These are phyloP conservation scores for Dentipellis fragilis DNA, from an alignment of 768 basidiomycete genomes.

Conservation along the genomic window DNA sequence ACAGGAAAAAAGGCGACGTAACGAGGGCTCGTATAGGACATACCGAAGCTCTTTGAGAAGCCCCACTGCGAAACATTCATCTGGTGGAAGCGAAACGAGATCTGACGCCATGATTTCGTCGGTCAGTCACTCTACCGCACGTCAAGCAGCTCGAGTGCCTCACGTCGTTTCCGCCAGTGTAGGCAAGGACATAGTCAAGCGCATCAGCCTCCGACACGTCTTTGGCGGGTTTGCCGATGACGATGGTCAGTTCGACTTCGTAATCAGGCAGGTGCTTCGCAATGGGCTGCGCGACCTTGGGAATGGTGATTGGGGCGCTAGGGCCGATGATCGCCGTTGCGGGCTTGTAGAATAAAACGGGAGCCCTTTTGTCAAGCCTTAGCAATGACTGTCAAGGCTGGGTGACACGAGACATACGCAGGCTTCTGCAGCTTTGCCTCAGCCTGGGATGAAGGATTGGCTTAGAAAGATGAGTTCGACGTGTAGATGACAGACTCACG, in stretches of 20 bases:
- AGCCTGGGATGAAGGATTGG: slow-evolving; percentile 29
- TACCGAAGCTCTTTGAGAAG: slow-evolving; percentile 83
- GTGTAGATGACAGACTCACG: slow-evolving; percentile 26
- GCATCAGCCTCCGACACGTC: slow-evolving; percentile 74
- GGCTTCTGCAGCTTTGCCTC: slow-evolving; percentile 60
- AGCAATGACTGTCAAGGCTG: background rate
- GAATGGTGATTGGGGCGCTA: slow-evolving; percentile 52
- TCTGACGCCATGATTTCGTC: slow-evolving; percentile 23
- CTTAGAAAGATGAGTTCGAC: background rate
- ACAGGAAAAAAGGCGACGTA: background rate
- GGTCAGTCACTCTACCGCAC: background rate
- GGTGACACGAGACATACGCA: slow-evolving; percentile 30
- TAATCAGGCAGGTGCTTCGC: slow-evolving; percentile 70
- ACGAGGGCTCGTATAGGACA: slow-evolving; percentile 7
- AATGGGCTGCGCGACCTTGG: slow-evolving; percentile 58
- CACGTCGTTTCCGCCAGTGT: slow-evolving; percentile 75
- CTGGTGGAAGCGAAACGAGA: slow-evolving; percentile 80
- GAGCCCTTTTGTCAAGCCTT: slow-evolving; percentile 33
- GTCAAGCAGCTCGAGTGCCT: slow-evolving; percentile 3
- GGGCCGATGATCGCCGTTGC: slow-evolving; percentile 61
- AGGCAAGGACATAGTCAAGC: slow-evolving; percentile 78
- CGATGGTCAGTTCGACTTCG: slow-evolving; percentile 72
- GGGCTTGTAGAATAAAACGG: slow-evolving; percentile 77
- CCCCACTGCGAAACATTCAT: slow-evolving; percentile 77
- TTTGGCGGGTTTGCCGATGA: slow-evolving; percentile 76